Base-by-base conservation (phyloP, 139 green algal genomes). In the Chlamydomonas incerta region DNA sequence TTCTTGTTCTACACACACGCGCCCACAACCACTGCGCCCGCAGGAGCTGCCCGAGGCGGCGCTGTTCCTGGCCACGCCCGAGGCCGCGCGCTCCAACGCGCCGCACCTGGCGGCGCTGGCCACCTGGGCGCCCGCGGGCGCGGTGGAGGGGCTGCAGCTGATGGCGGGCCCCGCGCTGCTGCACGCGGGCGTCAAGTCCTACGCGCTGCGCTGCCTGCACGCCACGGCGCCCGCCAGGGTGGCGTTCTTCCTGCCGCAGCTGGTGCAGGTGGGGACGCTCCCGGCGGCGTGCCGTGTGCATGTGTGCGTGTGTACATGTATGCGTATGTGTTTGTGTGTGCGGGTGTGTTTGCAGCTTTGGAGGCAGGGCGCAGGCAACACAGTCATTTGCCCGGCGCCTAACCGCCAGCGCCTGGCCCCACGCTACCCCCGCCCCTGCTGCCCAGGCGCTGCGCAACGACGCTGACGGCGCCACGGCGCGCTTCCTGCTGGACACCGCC, bases 241-340 rank as follows among this genome's bases (percentile, higher is more conserved):
- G 41, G 93, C 93, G 0, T 97, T 98, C 87, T 99, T 98, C 91
- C 87, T 99, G 88, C 96, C 97, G 1, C 97, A 99, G 90, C 91
- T 99, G 37, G 95, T 99, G 81, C 96, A 98, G 92, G 88, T 89
- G 77, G 41, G 58, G 47, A 33, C 70, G 52, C 41, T 29, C 8
- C 21, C 6, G 46, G 6, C 41, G 41, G 41, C n/a, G n/a, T n/a
- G n/a, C n/a, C n/a, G n/a, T n/a, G n/a, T n/a, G n/a, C n/a, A n/a
- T n/a, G n/a, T n/a, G n/a, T n/a, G n/a, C n/a, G n/a, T n/a, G n/a
- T n/a, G n/a, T n/a, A n/a, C n/a, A n/a, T n/a, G n/a, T n/a, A n/a
- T n/a, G n/a, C n/a, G n/a, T n/a, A n/a, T n/a, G n/a, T n/a, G n/a
- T n/a, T n/a, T n/a, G n/a, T 8, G 29, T 24, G 35, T 10, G 26